Percentiles rank a stretch among this genome's conserved stretches.
Conservation (phyloP, 768 basidiomycete genomes). For the Suillus paluster region DNA sequence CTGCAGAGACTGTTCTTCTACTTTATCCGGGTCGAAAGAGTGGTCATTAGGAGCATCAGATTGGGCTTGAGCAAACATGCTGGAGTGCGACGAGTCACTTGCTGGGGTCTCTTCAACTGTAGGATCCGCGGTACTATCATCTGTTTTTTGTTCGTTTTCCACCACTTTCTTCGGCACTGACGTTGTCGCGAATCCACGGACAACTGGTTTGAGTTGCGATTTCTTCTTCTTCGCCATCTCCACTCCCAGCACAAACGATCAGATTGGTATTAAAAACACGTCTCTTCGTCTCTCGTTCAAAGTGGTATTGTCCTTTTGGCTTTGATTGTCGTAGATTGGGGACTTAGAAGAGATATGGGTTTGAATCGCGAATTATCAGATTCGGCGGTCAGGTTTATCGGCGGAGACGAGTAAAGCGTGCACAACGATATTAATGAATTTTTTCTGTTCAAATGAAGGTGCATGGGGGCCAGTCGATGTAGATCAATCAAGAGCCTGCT, state of each 20-base stretch:
- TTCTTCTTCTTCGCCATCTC: constrained; percentile 87
- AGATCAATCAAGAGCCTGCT: constrained; percentile 6
- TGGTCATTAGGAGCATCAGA: constrained; percentile 22
- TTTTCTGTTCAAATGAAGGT: constrained; percentile 6
- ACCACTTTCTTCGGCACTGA: constrained; percentile 79
- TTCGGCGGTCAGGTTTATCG: background rate
- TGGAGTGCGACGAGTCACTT: constrained; percentile 2
- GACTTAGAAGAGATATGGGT: background rate
- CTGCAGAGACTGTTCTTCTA: constrained; percentile 66
- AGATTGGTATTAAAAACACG: background rate
- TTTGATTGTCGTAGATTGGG: background rate
- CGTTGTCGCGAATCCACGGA: constrained; percentile 79
- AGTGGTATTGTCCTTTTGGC: background rate
- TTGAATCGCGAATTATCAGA: background rate
- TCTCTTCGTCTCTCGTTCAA: background rate
- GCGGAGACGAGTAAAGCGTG: background rate
- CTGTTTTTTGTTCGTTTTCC: constrained; percentile 23
- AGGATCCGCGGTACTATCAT: constrained; percentile 12
- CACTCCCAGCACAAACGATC: background rate
- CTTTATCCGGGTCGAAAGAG: constrained; percentile 41
- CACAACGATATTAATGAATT: constrained; percentile 4
- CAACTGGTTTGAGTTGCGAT: constrained; percentile 73
- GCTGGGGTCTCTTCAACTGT: constrained; percentile 8
- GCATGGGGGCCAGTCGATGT: constrained; percentile 5
- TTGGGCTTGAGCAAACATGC: constrained; percentile 8